Percentiles rank a stretch among this genome's conserved stretches.
These are phyloP conservation scores for Sarocladiaceae sp. DNA, from an alignment of 2,329 filamentous ascomycete species.

Conservation along the genomic window DNA sequence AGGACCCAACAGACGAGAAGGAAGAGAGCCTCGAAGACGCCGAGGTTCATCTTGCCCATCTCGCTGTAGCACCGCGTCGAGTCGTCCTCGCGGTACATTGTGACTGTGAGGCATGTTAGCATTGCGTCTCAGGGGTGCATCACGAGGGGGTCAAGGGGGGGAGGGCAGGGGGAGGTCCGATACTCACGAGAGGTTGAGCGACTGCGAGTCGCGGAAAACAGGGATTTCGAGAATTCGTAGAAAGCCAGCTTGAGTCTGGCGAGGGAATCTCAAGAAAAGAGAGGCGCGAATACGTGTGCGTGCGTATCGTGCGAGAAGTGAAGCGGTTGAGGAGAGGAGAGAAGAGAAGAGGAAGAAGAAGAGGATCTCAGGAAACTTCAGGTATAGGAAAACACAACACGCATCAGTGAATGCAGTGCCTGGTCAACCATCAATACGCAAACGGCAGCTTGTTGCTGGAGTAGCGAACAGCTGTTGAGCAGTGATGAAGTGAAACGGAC, in stretches of 20 bases:
- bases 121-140: too few species aligned
- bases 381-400: too few species aligned
- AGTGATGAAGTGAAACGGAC: too few species aligned
- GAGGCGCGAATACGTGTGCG: too few species aligned
- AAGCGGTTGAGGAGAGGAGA: neutral
- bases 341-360: neutral
- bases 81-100: neutral
- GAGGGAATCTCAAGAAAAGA: too few species aligned
- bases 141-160: neutral
- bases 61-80: too few species aligned
- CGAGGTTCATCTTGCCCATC: neutral
- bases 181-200: too few species aligned
- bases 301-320: neutral
- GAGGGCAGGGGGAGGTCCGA: neutral
- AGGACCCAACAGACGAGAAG: neutral
- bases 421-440: too few species aligned
- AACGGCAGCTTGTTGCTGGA: neutral
- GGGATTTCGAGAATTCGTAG: too few species aligned
- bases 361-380: neutral
- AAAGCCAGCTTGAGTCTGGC: too few species aligned
- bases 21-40: neutral
- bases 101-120: neutral
- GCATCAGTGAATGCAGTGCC: too few species aligned
- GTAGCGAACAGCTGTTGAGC: neutral
- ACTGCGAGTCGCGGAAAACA: too few species aligned